Evolutionary conservation across 495 filamentous ascomycete species (phyloP).

Genomic region (Annulohypoxylon maeteangense): DNA sequence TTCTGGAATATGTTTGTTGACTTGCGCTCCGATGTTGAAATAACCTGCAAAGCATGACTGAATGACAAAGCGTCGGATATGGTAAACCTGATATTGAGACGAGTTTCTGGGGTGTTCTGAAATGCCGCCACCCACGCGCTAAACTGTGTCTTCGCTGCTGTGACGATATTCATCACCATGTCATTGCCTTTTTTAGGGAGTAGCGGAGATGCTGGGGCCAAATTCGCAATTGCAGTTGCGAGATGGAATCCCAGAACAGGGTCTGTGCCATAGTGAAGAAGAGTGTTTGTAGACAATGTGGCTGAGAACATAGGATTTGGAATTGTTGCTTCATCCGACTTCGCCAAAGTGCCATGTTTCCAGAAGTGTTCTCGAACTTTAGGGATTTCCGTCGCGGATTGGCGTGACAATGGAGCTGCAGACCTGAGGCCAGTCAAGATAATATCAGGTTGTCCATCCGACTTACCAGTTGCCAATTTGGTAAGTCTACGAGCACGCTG

Average conservation of each 20-base stretch:
- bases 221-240: slow-evolving; percentile 32
- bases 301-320: slow-evolving; percentile 41
- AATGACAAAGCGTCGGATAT: slow-evolving; percentile 43
- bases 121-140: slow-evolving; percentile 50
- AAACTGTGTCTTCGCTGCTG: slow-evolving; percentile 47
- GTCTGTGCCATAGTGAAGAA: slow-evolving; percentile 42
- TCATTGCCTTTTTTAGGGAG: not conserved
- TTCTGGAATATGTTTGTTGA: slow-evolving; percentile 19
- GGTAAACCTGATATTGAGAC: slow-evolving; percentile 33
- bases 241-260: slow-evolving; percentile 48
- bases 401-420: slow-evolving; percentile 19
- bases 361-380: slow-evolving; percentile 9
- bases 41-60: slow-evolving; percentile 33
- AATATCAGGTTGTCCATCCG: not conserved
- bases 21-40: not conserved
- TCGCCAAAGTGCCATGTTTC: slow-evolving; percentile 19
- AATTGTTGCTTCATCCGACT: not conserved
- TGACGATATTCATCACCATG: slow-evolving; percentile 7
- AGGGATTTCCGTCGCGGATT: not conserved
- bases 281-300: slow-evolving; percentile 18
- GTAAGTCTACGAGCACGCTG: not conserved
- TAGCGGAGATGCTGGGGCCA: slow-evolving; percentile 31
- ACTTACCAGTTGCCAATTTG: not conserved
- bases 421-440: slow-evolving; percentile 10
- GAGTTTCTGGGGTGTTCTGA: slow-evolving; percentile 8